Conservation (phyloP, 768 basidiomycete genomes). For the Auricularia auricula-judae region DNA sequence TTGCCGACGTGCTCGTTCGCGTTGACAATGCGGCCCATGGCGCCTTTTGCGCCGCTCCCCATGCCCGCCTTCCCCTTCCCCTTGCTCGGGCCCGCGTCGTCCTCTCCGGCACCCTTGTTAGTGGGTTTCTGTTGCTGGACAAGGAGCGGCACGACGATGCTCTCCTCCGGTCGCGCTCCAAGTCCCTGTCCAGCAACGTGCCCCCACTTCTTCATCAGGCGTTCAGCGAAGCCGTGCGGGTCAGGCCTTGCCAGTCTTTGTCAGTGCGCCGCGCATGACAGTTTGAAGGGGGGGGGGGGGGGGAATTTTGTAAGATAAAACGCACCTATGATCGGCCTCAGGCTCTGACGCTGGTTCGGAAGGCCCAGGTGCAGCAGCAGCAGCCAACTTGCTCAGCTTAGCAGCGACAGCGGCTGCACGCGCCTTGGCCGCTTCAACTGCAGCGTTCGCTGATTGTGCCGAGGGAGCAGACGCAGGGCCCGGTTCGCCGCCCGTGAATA, state of each 20-base stretch:
- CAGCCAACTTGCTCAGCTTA: slow-evolving; percentile 33
- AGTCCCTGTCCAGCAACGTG: slow-evolving; percentile 91
- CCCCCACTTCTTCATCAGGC: slow-evolving; percentile 93
- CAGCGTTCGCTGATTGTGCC: slow-evolving; percentile 45
- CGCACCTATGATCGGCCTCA: neutral
- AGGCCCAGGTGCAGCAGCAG: slow-evolving; percentile 31
- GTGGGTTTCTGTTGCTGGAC: slow-evolving; percentile 50
- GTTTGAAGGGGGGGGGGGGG: too few relatives aligned
- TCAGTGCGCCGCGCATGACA: neutral
- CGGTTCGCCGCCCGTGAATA: slow-evolving; percentile 16
- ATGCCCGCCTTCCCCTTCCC: slow-evolving; percentile 24
- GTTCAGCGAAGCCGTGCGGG: slow-evolving; percentile 67
- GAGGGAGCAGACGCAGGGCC: slow-evolving; percentile 36
- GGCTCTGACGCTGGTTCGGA: slow-evolving; percentile 11
- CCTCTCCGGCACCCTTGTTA: slow-evolving; percentile 23
- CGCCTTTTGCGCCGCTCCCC: slow-evolving; percentile 37
- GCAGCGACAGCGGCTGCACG: slow-evolving; percentile 80
- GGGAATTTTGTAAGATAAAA: neutral
- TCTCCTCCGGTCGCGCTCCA: slow-evolving; percentile 56
- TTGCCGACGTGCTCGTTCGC: slow-evolving; percentile 71
- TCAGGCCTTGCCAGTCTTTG: slow-evolving; percentile 35
- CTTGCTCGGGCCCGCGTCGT: slow-evolving; percentile 10
- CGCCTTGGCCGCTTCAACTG: slow-evolving; percentile 37
- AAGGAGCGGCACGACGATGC: slow-evolving; percentile 80
- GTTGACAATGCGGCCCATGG: slow-evolving; percentile 85